Percentiles rank a stretch among this genome's conserved stretches.
These are phyloP conservation scores for Penicillium sp. DNA, from an alignment of 2,329 filamentous ascomycete species.

Conservation along the genomic window DNA sequence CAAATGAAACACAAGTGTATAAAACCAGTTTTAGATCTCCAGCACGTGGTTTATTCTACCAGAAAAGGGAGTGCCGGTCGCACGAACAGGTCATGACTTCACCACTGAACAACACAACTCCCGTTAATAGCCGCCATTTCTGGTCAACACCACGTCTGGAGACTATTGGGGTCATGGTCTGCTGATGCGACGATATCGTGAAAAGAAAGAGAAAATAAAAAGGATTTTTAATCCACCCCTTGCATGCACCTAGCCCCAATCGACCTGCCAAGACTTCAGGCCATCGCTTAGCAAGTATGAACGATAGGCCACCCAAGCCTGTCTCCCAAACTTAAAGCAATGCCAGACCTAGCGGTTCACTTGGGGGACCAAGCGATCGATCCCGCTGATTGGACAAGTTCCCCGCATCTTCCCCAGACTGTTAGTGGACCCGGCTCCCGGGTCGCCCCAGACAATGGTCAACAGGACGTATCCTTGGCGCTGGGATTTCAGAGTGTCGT, in stretches of 20 bases:
- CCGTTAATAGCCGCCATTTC: not conserved
- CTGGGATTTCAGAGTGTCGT: not conserved
- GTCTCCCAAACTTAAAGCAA: not conserved
- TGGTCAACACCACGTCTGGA: not conserved
- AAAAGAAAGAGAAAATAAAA: not conserved
- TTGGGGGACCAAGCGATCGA: not conserved
- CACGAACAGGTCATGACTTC: not conserved
- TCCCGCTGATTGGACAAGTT: not conserved
- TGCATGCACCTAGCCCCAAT: not conserved
- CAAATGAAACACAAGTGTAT: too few species aligned
- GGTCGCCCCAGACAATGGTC: not conserved
- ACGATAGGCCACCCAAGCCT: not conserved
- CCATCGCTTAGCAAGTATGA: not conserved
- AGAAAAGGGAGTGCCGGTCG: not conserved
- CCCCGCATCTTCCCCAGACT: not conserved
- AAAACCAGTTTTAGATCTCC: not conserved
- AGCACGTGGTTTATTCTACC: not conserved
- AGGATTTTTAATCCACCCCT: not conserved
- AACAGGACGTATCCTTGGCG: not conserved
- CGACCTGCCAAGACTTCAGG: not conserved
- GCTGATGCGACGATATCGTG: not conserved
- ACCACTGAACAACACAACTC: not conserved
- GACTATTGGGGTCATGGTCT: not conserved
- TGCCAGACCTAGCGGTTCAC: not conserved
- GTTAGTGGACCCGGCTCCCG: not conserved